A percentile compares a stretch with the other conserved stretches of the same genome.
These are phyloP conservation scores for Panicum virgatum DNA, from an alignment of 202 grass and related monocot species.

Conservation along the genomic window DNA sequence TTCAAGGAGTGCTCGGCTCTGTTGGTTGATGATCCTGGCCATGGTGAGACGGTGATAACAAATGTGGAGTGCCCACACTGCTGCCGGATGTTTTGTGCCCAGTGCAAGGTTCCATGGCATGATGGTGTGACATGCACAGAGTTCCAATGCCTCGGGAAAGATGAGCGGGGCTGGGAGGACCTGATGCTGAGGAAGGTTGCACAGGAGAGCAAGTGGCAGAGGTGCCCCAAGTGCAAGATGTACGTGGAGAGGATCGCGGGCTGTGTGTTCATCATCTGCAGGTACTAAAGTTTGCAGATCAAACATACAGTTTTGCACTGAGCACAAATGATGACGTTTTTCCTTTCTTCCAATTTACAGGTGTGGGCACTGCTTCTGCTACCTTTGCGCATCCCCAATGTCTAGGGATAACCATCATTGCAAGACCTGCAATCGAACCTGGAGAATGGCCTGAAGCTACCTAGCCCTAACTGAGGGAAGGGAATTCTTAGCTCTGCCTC, in stretches of 20 bases:
- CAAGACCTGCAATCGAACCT: slow-evolving; percentile 48
- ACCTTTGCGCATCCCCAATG: slow-evolving; percentile 70
- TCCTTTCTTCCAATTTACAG: slow-evolving; percentile 28
- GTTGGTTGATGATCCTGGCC: slow-evolving; percentile 37
- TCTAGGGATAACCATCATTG: slow-evolving; percentile 47
- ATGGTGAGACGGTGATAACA: slow-evolving; percentile 17
- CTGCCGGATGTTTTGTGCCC: slow-evolving; percentile 56
- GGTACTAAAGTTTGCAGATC: slow-evolving; percentile 30
- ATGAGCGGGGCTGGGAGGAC: slow-evolving; percentile 51
- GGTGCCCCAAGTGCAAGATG: slow-evolving; percentile 77
- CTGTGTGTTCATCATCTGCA: slow-evolving; percentile 61
- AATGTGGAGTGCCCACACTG: slow-evolving; percentile 64
- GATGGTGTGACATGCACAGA: slow-evolving; percentile 49
- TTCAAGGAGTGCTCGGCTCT: slow-evolving; percentile 72
- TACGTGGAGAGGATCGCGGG: slow-evolving; percentile 62
- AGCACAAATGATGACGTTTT: not conserved
- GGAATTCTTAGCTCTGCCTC: not conserved
- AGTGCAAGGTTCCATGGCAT: slow-evolving; percentile 73
- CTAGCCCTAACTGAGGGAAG: not conserved
- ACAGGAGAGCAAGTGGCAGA: slow-evolving; percentile 53
- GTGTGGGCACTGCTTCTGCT: slow-evolving; percentile 73
- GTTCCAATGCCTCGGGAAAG: slow-evolving; percentile 45
- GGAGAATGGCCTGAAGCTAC: slow-evolving; percentile 26
- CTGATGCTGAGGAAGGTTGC: slow-evolving; percentile 65
- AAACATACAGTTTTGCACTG: not conserved